Evolutionary conservation across 768 basidiomycete species (phyloP), one percentile per base, ranked within the genome.

Genomic region (Tricholomella constricta): DNA sequence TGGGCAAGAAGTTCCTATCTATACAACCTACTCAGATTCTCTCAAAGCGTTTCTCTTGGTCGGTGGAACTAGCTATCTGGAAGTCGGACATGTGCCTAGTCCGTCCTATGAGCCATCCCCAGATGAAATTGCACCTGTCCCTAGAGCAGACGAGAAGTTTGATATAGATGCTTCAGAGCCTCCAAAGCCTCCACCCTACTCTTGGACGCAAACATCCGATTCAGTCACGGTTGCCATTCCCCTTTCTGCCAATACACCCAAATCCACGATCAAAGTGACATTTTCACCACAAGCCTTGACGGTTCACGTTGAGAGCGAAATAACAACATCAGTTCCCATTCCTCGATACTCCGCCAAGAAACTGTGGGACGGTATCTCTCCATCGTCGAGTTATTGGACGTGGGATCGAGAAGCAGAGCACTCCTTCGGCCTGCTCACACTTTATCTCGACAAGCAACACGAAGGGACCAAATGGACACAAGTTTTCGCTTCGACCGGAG

Each of bases 201-300:
- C 92, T 1, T 99, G 96, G 96, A 91, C 85, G 0, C 96, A 99
- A 64, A 85, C 88, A 4, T 67, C 82, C 1, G 92, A 94, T 65
- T 83, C 90, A 1, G 75, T 98, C 45, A 94, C 91, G 0, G 69
- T 98, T 37, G 86, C 85, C 0, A 85, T 98, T 63, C 84, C 91
- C 5, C 77, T 97, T n/a, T 91, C 91, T 1, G 80, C 88, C 0
- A 76, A 71, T 45, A 89, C 85, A 0, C 67, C 78, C 1, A 87
- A 83, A 54, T 75, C 78, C 20, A 73, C 76, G 38, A 89, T 96
- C 65, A 81, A 76, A 56, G 83, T 91, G 34, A 69, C 75, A 0
- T 87, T 95, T 66, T 81, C 85, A 7, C 72, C 78, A 5, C 78
- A 79, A 55, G 81, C 83, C 20, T 69, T 96, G 43, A 86, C 86